Conservation (phyloP, 2,329 filamentous ascomycete genomes). For the Cephalotrichum gorgonifer region DNA sequence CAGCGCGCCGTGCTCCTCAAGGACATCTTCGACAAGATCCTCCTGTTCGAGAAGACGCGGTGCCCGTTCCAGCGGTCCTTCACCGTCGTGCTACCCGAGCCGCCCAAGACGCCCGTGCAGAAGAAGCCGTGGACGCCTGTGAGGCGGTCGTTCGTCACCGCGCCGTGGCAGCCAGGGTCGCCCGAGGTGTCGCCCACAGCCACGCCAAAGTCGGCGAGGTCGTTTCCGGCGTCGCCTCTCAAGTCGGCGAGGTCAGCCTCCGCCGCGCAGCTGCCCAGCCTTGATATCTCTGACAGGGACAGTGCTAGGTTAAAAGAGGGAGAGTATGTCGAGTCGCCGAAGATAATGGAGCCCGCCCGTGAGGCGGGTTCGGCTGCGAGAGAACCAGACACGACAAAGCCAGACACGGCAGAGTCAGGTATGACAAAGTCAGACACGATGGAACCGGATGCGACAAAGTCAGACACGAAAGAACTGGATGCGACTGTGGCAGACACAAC, state of each 20-base stretch:
- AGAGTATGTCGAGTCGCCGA: not conserved
- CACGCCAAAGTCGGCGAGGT: not conserved
- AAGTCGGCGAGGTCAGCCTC: not conserved
- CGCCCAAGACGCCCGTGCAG: constrained; percentile 52
- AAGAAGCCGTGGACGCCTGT: constrained; percentile 50
- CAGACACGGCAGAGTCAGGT: no score
- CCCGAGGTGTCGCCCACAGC: not conserved
- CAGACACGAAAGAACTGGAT: no score
- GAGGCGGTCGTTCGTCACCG: not conserved
- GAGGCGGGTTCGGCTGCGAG: no score
- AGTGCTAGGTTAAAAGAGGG: not conserved
- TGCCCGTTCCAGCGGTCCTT: constrained; percentile 78
- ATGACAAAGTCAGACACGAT: not conserved
- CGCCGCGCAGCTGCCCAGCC: not conserved
- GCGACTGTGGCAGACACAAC: no score
- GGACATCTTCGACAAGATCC: constrained; percentile 56
- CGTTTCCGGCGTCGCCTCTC: not conserved
- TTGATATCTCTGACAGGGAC: not conserved
- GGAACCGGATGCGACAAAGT: not conserved
- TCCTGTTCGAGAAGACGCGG: constrained; percentile 78
- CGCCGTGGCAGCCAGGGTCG: not conserved
- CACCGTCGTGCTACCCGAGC: constrained; percentile 61
- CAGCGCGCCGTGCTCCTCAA: constrained; percentile 57
- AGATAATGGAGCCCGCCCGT: no score
- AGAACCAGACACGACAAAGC: no score